Percentiles rank a stretch among this genome's conserved stretches.
Evolutionary conservation across 106 monocot species (phyloP).

Genomic region (Amphibolis antarctica): DNA sequence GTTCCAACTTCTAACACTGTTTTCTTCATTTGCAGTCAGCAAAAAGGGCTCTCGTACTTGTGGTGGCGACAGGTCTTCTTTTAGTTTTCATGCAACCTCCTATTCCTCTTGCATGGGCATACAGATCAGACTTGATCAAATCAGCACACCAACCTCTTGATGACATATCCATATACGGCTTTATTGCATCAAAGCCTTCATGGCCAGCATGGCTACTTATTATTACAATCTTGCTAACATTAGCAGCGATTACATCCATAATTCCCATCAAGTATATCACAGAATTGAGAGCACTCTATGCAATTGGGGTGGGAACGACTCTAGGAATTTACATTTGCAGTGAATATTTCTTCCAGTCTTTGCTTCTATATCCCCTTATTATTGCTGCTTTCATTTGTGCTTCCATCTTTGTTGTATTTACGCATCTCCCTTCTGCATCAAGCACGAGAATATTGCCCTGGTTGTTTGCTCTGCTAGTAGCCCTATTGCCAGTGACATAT

Average conservation of each 20-base stretch:
- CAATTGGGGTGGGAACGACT: slow-evolving; percentile 60
- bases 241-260: slow-evolving; percentile 71
- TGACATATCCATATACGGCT: slow-evolving; percentile 84
- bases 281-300: slow-evolving; percentile 78
- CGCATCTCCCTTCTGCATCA: slow-evolving; percentile 79
- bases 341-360: slow-evolving; percentile 77
- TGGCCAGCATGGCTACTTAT: slow-evolving; percentile 98
- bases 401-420: slow-evolving; percentile 74
- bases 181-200: slow-evolving; percentile 55
- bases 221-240: slow-evolving; percentile 57
- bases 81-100: slow-evolving; percentile 87
- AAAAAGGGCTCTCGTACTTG: slow-evolving; percentile 66
- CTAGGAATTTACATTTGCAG: slow-evolving; percentile 75
- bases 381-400: slow-evolving; percentile 60
- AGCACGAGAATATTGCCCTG: slow-evolving; percentile 86
- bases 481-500: slow-evolving; percentile 89
- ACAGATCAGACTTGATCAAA: slow-evolving; percentile 62
- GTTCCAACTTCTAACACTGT: not conserved
- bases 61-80: slow-evolving; percentile 57
- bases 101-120: slow-evolving; percentile 74
- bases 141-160: slow-evolving; percentile 75
- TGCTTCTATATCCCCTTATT: slow-evolving; percentile 68
- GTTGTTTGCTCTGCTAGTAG: slow-evolving; percentile 88
- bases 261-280: slow-evolving; percentile 88
- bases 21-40: slow-evolving; percentile 40